Evolutionary conservation across 129 eudicot genomes (phyloP).

Genomic region (Pittosporum tobira): DNA sequence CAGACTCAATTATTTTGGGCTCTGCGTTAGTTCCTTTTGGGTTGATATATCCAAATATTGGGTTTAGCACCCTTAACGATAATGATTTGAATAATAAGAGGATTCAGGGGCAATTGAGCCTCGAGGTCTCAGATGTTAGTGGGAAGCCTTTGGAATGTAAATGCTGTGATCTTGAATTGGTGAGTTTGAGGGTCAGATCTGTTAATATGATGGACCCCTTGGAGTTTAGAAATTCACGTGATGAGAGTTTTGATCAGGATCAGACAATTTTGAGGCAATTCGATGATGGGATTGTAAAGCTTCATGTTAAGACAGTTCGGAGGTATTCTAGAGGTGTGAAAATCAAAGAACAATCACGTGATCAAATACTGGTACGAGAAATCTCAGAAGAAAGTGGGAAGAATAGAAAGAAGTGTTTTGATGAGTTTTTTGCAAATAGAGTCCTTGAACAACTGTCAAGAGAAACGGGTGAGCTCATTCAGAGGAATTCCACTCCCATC

Average conservation of each 20-base stretch:
- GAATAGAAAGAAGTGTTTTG: conserved; percentile 26
- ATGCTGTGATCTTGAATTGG: conserved; percentile 67
- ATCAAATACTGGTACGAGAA: conserved; percentile 37
- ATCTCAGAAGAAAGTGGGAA: conserved; percentile 28
- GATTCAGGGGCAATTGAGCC: conserved; percentile 42
- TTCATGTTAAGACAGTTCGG: conserved; percentile 39
- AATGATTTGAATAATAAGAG: conserved; percentile 11
- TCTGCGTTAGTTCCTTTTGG: conserved; percentile 72
- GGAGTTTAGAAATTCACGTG: conserved; percentile 24
- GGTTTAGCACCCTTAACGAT: conserved; percentile 19
- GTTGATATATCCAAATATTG: conserved; percentile 70
- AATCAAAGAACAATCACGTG: conserved; percentile 15
- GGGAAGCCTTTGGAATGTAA: conserved; percentile 72
- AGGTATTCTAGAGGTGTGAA: conserved; percentile 24
- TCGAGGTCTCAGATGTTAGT: conserved; percentile 58
- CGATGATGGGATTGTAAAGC: conserved; percentile 25
- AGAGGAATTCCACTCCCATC: conserved; percentile 26
- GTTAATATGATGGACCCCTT: conserved; percentile 7
- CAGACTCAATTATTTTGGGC: conserved; percentile 55
- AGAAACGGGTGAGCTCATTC: conserved; percentile 23
- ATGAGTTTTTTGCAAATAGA: conserved; percentile 37
- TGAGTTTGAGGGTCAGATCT: conserved; percentile 22
- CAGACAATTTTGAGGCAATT: conserved; percentile 20
- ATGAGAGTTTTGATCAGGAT: conserved; percentile 3
- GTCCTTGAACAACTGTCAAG: conserved; percentile 54